Evolutionary conservation across 108 stramenopile genomes (phyloP).

Genomic region (Skeletonema grethae): DNA sequence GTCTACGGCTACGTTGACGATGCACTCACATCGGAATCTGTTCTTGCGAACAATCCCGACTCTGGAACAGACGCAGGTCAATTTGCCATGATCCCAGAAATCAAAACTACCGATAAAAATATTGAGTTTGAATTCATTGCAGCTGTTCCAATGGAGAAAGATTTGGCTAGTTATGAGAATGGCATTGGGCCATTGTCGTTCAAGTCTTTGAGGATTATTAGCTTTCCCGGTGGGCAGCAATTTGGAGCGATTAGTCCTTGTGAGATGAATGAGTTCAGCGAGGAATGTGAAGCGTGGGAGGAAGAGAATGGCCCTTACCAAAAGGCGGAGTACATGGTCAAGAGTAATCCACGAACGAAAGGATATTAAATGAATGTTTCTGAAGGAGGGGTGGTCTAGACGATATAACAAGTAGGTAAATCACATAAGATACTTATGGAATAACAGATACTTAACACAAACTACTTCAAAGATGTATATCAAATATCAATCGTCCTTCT

Average conservation of each 20-base stretch:
- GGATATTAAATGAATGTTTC: slow-evolving; percentile 44
- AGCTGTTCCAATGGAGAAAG: slow-evolving; percentile 83
- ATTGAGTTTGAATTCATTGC: slow-evolving; percentile 87
- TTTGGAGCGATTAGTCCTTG: slow-evolving; percentile 94
- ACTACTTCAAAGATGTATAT: no score
- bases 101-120: slow-evolving; percentile 67
- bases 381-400: not conserved
- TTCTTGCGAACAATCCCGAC: slow-evolving; percentile 94
- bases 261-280: slow-evolving; percentile 94
- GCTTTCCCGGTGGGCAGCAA: slow-evolving; percentile 91
- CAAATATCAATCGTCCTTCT: not conserved
- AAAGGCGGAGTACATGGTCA: slow-evolving; percentile 73
- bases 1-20: slow-evolving; percentile 87
- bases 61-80: slow-evolving; percentile 89
- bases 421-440: not conserved
- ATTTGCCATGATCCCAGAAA: slow-evolving; percentile 80
- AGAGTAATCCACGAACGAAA: slow-evolving; percentile 77
- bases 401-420: not conserved
- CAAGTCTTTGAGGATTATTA: slow-evolving; percentile 68
- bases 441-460: no score
- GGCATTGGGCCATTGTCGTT: slow-evolving; percentile 86
- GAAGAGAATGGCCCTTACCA: slow-evolving; percentile 77
- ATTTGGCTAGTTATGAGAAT: slow-evolving; percentile 63
- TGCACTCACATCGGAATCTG: slow-evolving; percentile 71
- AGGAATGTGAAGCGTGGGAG: slow-evolving; percentile 89